These are phyloP conservation scores for Coniochaeta sp. DNA, from an alignment of 2,329 filamentous ascomycete genomes.

Conservation along the genomic window DNA sequence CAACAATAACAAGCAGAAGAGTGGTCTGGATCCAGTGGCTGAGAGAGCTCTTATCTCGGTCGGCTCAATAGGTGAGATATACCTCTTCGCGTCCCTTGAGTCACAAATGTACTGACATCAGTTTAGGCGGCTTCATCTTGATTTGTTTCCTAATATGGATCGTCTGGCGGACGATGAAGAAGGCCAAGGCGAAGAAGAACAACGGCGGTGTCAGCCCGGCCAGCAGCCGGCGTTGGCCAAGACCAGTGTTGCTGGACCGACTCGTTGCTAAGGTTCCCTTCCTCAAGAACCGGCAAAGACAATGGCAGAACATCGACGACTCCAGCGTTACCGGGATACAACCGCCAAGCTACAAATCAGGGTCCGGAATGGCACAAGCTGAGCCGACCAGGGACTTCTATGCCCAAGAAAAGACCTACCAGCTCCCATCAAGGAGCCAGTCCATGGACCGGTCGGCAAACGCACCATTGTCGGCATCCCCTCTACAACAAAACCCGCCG, in stretches of 20 bases:
- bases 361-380: neutral
- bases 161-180: constrained; percentile 30
- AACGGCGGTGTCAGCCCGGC: constrained; percentile 8
- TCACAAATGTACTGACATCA: neutral
- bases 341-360: constrained; percentile 15
- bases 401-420: constrained; percentile 13
- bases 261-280: constrained; percentile 27
- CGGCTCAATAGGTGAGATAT: constrained; percentile 25
- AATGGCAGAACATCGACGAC: constrained; percentile 24
- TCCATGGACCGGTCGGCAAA: neutral
- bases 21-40: constrained; percentile 14
- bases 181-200: constrained; percentile 18
- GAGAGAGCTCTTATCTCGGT: constrained; percentile 24
- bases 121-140: constrained; percentile 35
- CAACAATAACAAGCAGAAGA: neutral
- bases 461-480: neutral
- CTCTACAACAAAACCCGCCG: neutral
- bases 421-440: constrained; percentile 6
- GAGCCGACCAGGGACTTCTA: constrained; percentile 11
- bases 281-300: constrained; percentile 15
- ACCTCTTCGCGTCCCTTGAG: neutral
- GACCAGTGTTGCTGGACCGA: constrained; percentile 9
- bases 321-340: constrained; percentile 5
- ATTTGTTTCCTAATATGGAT: constrained; percentile 38
- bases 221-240: constrained; percentile 2